A percentile compares a stretch with the other conserved stretches of the same genome.
phyloP scores from a whole-genome alignment of 352 stramenopile genomes.

The Nothophytophthora sp. region DNA sequence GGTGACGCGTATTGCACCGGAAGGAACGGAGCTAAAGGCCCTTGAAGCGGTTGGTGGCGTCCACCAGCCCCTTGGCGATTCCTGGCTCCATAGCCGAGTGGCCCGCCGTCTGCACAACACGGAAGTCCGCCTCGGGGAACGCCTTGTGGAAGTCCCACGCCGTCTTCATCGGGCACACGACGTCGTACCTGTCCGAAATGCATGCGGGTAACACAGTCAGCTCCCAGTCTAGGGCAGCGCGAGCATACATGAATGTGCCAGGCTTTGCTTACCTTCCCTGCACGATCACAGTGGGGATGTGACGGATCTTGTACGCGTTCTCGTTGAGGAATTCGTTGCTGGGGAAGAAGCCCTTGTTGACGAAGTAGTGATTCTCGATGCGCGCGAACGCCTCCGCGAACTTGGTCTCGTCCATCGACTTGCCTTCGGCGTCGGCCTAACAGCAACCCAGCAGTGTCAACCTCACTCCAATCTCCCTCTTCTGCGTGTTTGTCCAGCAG shows the following conservation, averaged over 20 bases:
- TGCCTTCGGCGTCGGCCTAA: conserved; percentile 58
- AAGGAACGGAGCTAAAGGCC: conserved; percentile 22
- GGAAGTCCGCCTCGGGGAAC: conserved; percentile 71
- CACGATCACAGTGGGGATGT: conserved; percentile 93
- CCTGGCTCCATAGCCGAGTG: conserved; percentile 78
- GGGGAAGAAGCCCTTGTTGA: conserved; percentile 91
- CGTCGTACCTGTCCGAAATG: conserved; percentile 65
- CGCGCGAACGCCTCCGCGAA: conserved; percentile 91
- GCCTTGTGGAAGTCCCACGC: conserved; percentile 88
- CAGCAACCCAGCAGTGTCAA: neutral
- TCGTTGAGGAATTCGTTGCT: conserved; percentile 87
- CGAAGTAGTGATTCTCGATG: conserved; percentile 95
- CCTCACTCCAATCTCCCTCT: neutral
- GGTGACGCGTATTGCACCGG: too few relatives aligned
- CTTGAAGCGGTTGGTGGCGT: conserved; percentile 75
- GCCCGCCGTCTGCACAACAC: conserved; percentile 71
- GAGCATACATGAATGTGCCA: too few relatives aligned
- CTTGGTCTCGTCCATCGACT: conserved; percentile 78
- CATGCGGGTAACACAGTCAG: neutral
- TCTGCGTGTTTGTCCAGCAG: neutral
- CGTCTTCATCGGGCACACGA: conserved; percentile 88
- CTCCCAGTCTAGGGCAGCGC: too few relatives aligned
- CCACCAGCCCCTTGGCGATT: conserved; percentile 72
- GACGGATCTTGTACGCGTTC: conserved; percentile 89
- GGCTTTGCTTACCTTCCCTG: conserved; percentile 86